Percentiles rank a stretch among this genome's conserved stretches.
Conservation (phyloP, 345 rosid genomes). For the Moricandia moricandioides region DNA sequence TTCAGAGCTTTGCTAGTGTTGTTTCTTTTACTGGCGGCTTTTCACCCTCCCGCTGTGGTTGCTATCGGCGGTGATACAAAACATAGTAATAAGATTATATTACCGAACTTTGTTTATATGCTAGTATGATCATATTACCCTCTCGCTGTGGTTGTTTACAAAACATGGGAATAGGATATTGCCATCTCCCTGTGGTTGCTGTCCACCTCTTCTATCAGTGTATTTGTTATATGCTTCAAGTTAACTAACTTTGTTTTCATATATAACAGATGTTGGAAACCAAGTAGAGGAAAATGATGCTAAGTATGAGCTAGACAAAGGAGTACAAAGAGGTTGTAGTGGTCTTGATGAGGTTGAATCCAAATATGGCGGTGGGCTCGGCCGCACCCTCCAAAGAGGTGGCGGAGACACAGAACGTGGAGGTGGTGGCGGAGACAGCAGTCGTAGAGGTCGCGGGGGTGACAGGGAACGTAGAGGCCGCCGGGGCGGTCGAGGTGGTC, state of each 20-base stretch:
- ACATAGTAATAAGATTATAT: not conserved
- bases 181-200: not conserved
- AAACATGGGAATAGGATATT: not conserved
- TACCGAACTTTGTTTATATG: not conserved
- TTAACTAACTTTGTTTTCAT: not conserved
- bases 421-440: not conserved
- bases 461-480: not conserved
- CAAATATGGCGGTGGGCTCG: not conserved
- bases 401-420: not conserved
- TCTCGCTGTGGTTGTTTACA: not conserved
- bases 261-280: not conserved
- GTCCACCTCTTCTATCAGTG: not conserved
- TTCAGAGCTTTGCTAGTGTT: not conserved
- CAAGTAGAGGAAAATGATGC: not conserved
- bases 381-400: not conserved
- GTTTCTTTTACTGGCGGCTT: not conserved
- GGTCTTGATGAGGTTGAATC: not conserved
- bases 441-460: not conserved
- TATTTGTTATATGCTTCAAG: not conserved
- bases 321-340: not conserved
- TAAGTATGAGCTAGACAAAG: not conserved
- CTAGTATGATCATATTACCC: not conserved
- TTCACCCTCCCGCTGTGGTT: not conserved
- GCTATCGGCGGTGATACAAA: not conserved
- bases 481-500: not conserved